phyloP scores from a whole-genome alignment of 1,139 yeast species.

The Arxiozyma slooffiae region DNA sequence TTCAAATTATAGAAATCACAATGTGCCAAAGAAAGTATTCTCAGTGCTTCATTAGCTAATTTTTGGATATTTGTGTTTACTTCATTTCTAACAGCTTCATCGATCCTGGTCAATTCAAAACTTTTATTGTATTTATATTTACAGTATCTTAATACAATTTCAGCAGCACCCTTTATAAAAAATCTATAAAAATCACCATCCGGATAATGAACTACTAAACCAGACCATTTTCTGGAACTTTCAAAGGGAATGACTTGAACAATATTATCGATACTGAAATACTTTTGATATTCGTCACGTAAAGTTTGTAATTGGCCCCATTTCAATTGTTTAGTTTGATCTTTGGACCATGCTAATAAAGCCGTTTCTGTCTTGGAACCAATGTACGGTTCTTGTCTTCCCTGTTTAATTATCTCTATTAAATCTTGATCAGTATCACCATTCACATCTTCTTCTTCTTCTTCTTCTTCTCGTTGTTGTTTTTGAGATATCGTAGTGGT shows the following conservation, averaged over 20 bases:
- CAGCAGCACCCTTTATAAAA: constrained; percentile 90
- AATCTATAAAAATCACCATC: constrained; percentile 44
- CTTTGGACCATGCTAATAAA: constrained; percentile 54
- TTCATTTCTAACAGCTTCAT: constrained; percentile 22
- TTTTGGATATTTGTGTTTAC: constrained; percentile 43
- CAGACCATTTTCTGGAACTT: constrained; percentile 89
- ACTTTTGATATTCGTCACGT: constrained; percentile 30
- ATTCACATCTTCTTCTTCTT: background rate
- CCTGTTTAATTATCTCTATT: constrained; percentile 13
- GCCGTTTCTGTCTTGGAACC: constrained; percentile 97
- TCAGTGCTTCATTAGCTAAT: constrained; percentile 67
- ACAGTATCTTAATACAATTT: constrained; percentile 62
- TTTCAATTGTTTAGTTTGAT: constrained; percentile 41
- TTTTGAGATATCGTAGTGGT: background rate
- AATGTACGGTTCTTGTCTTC: constrained; percentile 48
- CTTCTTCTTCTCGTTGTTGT: too few species aligned
- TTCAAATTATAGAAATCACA: constrained; percentile 45
- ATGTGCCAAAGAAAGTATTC: constrained; percentile 81
- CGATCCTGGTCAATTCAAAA: constrained; percentile 27
- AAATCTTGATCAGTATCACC: constrained; percentile 13
- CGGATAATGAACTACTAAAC: constrained; percentile 47
- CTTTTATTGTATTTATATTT: constrained; percentile 31
- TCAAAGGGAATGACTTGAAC: constrained; percentile 83
- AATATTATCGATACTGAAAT: constrained; percentile 32
- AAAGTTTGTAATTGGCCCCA: constrained; percentile 32